These are phyloP conservation scores for Lantana camara DNA, from an alignment of 257 asterid genomes.

Conservation along the genomic window DNA sequence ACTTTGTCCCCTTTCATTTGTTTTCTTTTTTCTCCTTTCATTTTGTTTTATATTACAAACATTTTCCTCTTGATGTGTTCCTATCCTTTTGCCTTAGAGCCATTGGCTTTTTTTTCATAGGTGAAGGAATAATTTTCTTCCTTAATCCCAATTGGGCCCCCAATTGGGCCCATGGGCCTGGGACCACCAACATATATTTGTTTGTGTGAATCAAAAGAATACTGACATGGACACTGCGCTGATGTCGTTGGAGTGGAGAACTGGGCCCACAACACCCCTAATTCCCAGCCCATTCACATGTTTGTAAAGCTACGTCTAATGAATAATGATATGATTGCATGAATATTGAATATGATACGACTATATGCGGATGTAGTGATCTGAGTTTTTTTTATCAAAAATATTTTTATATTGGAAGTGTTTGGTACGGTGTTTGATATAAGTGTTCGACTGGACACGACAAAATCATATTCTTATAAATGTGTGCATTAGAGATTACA, in stretches of 20 bases:
- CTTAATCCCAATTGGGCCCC: conserved; percentile 48
- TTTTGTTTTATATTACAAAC: conserved; percentile 17
- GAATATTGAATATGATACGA: no score
- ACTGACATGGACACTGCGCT: conserved; percentile 58
- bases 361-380: no score
- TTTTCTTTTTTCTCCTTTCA: neutral
- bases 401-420: no score
- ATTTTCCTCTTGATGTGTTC: conserved; percentile 19
- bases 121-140: conserved; percentile 47
- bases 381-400: no score
- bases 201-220: conserved; percentile 55
- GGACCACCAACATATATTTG: conserved; percentile 40
- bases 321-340: no score
- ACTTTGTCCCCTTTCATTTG: conserved; percentile 57
- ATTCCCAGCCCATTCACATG: conserved; percentile 46
- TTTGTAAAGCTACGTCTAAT: no score
- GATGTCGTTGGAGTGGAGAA: conserved; percentile 61
- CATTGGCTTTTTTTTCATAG: conserved; percentile 52
- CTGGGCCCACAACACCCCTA: conserved; percentile 59
- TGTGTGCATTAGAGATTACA: no score
- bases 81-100: conserved; percentile 43
- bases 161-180: conserved; percentile 30
- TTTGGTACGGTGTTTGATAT: no score
- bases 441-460: no score
- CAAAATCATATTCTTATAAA: no score